phyloP scores from a whole-genome alignment of 805 yeast genomes.

The Ogataea polymorpha region DNA sequence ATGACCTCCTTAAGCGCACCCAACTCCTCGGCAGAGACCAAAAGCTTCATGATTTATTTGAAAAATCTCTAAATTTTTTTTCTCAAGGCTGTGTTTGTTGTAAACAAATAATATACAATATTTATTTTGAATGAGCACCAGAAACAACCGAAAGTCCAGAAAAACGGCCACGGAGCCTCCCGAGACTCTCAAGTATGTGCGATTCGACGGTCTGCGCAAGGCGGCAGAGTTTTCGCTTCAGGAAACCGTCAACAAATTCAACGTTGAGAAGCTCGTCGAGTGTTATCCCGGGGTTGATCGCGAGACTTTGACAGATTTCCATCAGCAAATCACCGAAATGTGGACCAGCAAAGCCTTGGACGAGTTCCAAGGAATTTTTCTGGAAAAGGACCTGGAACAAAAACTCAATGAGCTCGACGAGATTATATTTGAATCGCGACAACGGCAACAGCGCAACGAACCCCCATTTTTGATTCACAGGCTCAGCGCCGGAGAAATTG shows the following conservation, averaged over 20 bases:
- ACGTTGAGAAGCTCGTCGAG: conserved; percentile 39
- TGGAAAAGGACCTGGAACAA: conserved; percentile 41
- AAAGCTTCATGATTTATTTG: conserved; percentile 47
- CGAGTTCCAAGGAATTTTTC: conserved; percentile 47
- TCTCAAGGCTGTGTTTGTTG: conserved; percentile 7
- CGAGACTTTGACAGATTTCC: conserved; percentile 40
- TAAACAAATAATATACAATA: conserved; percentile 8
- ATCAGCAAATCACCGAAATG: conserved; percentile 42
- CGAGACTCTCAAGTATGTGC: conserved; percentile 18
- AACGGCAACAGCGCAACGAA: conserved; percentile 12
- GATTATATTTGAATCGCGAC: conserved; percentile 39
- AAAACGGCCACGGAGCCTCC: background rate
- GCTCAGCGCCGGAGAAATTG: conserved; percentile 24
- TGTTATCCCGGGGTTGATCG: conserved; percentile 48
- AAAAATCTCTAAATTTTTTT: conserved; percentile 2
- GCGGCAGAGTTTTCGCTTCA: conserved; percentile 36
- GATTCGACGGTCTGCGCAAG: conserved; percentile 33
- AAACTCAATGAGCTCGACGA: conserved; percentile 48
- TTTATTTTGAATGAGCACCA: conserved; percentile 2
- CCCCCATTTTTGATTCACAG: conserved; percentile 15
- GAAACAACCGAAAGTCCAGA: conserved; percentile 6
- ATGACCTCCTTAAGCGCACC: conserved; percentile 63
- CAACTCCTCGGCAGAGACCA: conserved; percentile 64
- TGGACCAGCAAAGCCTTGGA: conserved; percentile 41
- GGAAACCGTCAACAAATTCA: conserved; percentile 44